Conservation (phyloP, 345 rosid species). For the Litchi chinensis region DNA sequence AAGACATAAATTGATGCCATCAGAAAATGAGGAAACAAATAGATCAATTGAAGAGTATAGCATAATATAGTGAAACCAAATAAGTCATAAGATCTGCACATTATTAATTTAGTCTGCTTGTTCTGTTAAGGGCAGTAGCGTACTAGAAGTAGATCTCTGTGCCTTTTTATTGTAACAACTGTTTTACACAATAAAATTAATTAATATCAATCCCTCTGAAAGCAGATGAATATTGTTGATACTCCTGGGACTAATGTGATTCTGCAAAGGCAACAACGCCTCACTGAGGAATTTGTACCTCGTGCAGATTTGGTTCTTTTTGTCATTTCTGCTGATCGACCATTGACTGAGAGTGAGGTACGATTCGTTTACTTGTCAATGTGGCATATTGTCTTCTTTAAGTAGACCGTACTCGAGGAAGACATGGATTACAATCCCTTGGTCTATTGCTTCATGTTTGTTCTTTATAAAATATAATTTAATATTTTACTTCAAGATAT, state of each 20-base stretch:
- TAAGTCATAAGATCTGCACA: neutral
- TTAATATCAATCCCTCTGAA: constrained; percentile 24
- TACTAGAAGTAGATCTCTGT: constrained; percentile 4
- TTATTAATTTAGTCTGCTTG: neutral
- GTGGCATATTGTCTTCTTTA: constrained; percentile 7
- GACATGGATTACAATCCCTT: constrained; percentile 5
- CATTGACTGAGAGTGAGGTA: constrained; percentile 98
- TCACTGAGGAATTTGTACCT: constrained; percentile 96
- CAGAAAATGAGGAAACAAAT: neutral
- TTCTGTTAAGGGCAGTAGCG: constrained; percentile 1
- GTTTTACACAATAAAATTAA: constrained; percentile 19
- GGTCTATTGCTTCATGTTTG: neutral
- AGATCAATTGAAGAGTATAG: neutral
- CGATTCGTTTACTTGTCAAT: constrained; percentile 21
- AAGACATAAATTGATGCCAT: neutral
- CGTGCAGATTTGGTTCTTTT: constrained; percentile 92
- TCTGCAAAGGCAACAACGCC: constrained; percentile 92
- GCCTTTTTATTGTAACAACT: neutral
- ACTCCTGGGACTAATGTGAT: constrained; percentile 98
- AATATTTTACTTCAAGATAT: constrained; percentile 1
- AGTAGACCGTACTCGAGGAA: neutral
- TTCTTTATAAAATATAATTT: neutral
- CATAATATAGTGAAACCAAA: constrained; percentile 4
- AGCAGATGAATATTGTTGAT: constrained; percentile 89
- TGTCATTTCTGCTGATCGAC: constrained; percentile 96